Evolutionary conservation across 345 rosid genomes (phyloP).

Genomic region (Laguncularia racemosa): DNA sequence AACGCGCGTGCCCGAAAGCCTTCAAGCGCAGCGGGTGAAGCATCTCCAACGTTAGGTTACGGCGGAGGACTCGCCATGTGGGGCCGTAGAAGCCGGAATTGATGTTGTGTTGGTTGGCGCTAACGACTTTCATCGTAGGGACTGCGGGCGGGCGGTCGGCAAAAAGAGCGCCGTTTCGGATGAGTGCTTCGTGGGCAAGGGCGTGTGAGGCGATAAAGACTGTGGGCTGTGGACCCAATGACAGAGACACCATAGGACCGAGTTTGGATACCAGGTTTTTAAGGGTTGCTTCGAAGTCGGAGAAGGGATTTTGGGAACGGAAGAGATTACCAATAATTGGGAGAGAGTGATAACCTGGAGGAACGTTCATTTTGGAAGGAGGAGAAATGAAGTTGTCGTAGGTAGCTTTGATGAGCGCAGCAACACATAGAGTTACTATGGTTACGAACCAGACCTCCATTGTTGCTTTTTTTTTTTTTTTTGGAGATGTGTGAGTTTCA

Average conservation of each 20-base stretch:
- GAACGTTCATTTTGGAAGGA: too few relatives aligned
- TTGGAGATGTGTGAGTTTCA: too few relatives aligned
- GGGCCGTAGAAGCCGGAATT: slow-evolving; percentile 6
- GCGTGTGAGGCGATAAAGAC: background rate
- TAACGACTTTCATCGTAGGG: background rate
- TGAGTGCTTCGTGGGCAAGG: slow-evolving; percentile 7
- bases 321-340: slow-evolving; percentile 2
- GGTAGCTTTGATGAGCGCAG: too few relatives aligned
- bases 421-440: too few relatives aligned
- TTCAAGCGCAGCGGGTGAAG: slow-evolving; percentile 6
- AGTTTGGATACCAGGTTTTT: background rate
- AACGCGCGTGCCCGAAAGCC: background rate
- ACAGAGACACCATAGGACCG: slow-evolving; percentile 3
- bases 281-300: background rate
- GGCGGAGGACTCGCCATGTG: slow-evolving; percentile 7
- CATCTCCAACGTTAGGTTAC: slow-evolving; percentile 8
- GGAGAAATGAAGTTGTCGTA: too few relatives aligned
- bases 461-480: too few relatives aligned
- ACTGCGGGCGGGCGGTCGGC: slow-evolving; percentile 3
- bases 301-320: background rate
- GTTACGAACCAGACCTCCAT: too few relatives aligned
- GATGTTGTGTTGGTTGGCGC: slow-evolving; percentile 8
- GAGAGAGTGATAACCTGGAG: background rate
- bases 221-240: background rate
- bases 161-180: background rate